Base-by-base conservation (phyloP, 106 monocot species). In the Dendrobium catenatum region DNA sequence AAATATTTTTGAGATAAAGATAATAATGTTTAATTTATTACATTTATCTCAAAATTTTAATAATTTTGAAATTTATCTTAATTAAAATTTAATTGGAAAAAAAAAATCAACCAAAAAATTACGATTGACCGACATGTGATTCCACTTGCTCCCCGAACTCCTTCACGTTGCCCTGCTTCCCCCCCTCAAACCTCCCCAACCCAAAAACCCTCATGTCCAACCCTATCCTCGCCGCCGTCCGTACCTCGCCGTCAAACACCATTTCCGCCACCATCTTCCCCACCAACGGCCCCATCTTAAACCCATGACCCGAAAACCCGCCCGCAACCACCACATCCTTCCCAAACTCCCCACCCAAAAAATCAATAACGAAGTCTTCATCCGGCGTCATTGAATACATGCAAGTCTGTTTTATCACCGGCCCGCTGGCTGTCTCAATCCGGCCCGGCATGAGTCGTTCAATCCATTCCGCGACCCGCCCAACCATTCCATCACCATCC, bases 381-480 rank as follows among this genome's bases (percentile, higher is more conserved):
- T 98, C 97, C 5, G 97, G 89, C 0, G 93, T 98, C 92, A 95
- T 93, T 56, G 97, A 94, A 79, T 93, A 98, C 97, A 98, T 93
- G 75, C 97, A 98, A 22, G 86, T 68, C 85, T 98, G 97, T 51
- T 56, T 78, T 61, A 85, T 75, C 55, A 91, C 89, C 66, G 97
- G 94, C 78, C 61, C 78, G 7, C 58, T 68, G 5, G 81, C 86
- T 5, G 79, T 33, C 79, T 93, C 94, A 4, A 96, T 82, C 46
- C 43, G 54, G 0, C 76, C 83, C 49, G 87, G 84, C 83, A 96
- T 67, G 43, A 90, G 58, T 48, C 20, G 19, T 46, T 86, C 82
- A 73, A 96, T 90, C 93, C 93, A 96, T 29, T 77, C 77, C 1
- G 41, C 51, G 8, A 91, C 87, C 9, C 79, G 40, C 42, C 70